Base-by-base conservation (phyloP, 148 eudicot species). In the Nepenthes mirabilis region DNA sequence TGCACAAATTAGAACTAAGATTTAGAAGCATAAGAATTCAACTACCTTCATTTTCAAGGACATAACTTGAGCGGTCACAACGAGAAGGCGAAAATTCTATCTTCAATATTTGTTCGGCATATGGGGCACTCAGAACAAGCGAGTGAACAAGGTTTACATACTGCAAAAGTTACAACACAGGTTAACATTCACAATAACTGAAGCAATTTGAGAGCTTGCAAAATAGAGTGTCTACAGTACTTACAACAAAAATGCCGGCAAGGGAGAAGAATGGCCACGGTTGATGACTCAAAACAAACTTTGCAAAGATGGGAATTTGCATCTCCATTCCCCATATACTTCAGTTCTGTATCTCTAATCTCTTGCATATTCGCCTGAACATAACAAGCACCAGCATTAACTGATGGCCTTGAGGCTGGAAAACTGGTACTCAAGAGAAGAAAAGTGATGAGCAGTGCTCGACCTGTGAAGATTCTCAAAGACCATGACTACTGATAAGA, bases 341-440 rank as follows among this genome's bases (percentile, higher is more conserved):
- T 82, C n/a, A 68, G 72, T 70, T 89, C 99, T 80, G 89, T 87
- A 50, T 94, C 99, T 72, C 87, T 94, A 91, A 89, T 94, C 74
- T 94, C 99, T 79, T 89, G 95, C 90, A 94, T 84, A 55, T 95
- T 78, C 65, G 99, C 99, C 99, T 94, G 78, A 52, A 6, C 45
- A 40, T 40, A 40, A 40, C 45, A 40, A 8, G 8, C 45, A 40
- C 8, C 45, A 40, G 8, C 8, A 40, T 8, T 40, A 40, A 3
- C 6, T 8, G 45, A 40, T 40, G 6, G 8, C 4, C 45, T 40
- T 40, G 8, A 40, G 8, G 45, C 45, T 8, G 45, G 8, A 4
- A 4, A 40, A 4, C 4, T 8, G 45, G 8, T 40, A 40, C 23
- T 23, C 23, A 0, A 23, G 23, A 40, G 45, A 40, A 40, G 45